phyloP scores from a whole-genome alignment of 768 basidiomycete genomes.

The Guyanaporus albipodus region DNA sequence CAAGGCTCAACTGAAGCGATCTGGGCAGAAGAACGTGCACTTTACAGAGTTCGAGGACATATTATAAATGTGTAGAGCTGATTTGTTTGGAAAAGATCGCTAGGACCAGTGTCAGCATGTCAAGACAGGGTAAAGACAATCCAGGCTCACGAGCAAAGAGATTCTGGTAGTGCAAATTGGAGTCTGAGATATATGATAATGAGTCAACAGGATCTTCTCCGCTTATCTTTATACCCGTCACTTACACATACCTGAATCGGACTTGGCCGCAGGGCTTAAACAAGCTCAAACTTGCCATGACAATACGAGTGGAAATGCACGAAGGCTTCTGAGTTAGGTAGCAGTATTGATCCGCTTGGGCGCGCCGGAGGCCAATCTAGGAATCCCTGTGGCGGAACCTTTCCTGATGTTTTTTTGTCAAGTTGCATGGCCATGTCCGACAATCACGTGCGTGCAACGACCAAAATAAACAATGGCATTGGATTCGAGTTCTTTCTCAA shows the following conservation, averaged over 20 bases:
- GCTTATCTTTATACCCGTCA: constrained; percentile 7
- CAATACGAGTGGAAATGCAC: background rate
- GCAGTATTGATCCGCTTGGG: background rate
- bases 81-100: background rate
- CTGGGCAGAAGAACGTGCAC: background rate
- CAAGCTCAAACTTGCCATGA: background rate
- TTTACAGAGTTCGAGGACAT: constrained; percentile 8
- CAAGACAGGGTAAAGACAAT: background rate
- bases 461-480: background rate
- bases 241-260: background rate
- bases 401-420: too few species aligned
- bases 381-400: background rate
- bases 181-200: too few species aligned
- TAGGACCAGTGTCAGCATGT: background rate
- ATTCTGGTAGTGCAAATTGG: too few species aligned
- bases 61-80: background rate
- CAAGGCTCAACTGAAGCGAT: background rate
- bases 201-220: too few species aligned
- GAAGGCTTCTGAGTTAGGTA: background rate
- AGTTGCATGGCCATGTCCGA: too few species aligned
- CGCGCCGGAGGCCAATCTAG: too few species aligned
- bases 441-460: background rate
- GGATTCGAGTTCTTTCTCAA: too few species aligned
- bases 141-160: too few species aligned
- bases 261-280: background rate